A percentile compares a stretch with the other conserved stretches of the same genome.
These are phyloP conservation scores for Sinapis alba DNA, from an alignment of 441 rosid species.

Conservation along the genomic window DNA sequence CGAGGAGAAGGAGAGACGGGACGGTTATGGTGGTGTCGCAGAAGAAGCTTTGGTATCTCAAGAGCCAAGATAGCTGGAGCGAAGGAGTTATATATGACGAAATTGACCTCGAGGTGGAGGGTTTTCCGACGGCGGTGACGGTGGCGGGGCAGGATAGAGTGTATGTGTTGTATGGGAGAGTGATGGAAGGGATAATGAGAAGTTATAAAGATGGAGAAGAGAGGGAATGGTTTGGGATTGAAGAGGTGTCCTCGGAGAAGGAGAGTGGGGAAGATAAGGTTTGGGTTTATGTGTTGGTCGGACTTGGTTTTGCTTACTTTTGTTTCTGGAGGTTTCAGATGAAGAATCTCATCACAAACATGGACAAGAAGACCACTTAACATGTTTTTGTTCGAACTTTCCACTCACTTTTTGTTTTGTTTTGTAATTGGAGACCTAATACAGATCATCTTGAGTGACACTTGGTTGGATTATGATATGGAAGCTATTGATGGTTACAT, in stretches of 20 bases:
- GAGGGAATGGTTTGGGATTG: constrained; percentile 68
- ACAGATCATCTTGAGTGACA: constrained; percentile 7
- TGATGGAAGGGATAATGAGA: constrained; percentile 55
- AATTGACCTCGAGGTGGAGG: constrained; percentile 59
- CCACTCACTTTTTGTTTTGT: not conserved
- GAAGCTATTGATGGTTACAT: constrained; percentile 9
- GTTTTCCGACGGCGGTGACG: constrained; percentile 58
- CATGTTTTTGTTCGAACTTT: not conserved
- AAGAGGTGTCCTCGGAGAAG: constrained; percentile 62
- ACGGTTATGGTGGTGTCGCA: constrained; percentile 65
- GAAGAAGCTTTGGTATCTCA: constrained; percentile 60
- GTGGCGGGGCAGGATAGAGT: constrained; percentile 63
- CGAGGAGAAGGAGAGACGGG: constrained; percentile 64
- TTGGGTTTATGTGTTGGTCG: constrained; percentile 66
- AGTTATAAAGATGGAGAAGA: constrained; percentile 32
- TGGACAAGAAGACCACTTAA: constrained; percentile 61
- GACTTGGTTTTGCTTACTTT: constrained; percentile 80
- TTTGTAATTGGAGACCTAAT: constrained; percentile 10
- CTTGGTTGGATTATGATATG: not conserved
- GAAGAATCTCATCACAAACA: constrained; percentile 59
- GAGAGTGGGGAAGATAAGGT: constrained; percentile 66
- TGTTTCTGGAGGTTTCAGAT: constrained; percentile 90
- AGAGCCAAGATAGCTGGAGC: constrained; percentile 76
- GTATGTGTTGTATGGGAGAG: constrained; percentile 76
- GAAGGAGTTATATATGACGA: constrained; percentile 77